Base-by-base conservation (phyloP, 192 early-diverging fungal genomes). In the Podila horticola region DNA sequence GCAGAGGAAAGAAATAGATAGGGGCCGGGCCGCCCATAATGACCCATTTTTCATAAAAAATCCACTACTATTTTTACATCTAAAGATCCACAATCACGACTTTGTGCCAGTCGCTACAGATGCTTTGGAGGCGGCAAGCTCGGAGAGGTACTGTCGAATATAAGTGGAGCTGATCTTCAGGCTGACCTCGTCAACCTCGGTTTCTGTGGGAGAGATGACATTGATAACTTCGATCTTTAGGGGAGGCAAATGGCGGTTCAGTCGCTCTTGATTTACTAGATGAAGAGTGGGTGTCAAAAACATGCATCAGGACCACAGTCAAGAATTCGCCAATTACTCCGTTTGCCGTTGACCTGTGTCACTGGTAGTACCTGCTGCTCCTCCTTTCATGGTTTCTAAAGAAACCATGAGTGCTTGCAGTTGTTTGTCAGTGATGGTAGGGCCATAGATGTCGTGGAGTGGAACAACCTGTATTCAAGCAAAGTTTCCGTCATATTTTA, bases 361-460 rank as follows among this genome's bases (percentile, higher is more conserved):
- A 38, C 20, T 22, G 24, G 9, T 58, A 74, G 20, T 87, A 95
- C 94, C 93, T 57, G 87, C 83, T 61, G 86, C 82, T 24, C 93
- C 94, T n/a, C 93, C 95, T 20, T 79, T 67, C 48, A 88, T 59
- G 0, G 97, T 98, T 69, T 99, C 97, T 28, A 86, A 84, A 12
- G 94, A 95, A 26, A 93, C 93, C 12, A 97, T 94, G 31, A 99
- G 77, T 2, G 92, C 94, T 52, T 93, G 86, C 20, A 99, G 87
- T 1, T 90, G 83, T 0, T 89, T 64, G 38, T 95, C 94, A 0
- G 86, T 88, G 5, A 88, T 85, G 0, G 96, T 97, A 1, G 98
- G 98, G 0, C 98, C 98, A 75, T 90, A 96, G 2, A 89, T 90
- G 82, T 99, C 96, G 28, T 79, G 74, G 31, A 99, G 92, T 0